Evolutionary conservation across 345 rosid genomes (phyloP).

Genomic region (Salix caprea): DNA sequence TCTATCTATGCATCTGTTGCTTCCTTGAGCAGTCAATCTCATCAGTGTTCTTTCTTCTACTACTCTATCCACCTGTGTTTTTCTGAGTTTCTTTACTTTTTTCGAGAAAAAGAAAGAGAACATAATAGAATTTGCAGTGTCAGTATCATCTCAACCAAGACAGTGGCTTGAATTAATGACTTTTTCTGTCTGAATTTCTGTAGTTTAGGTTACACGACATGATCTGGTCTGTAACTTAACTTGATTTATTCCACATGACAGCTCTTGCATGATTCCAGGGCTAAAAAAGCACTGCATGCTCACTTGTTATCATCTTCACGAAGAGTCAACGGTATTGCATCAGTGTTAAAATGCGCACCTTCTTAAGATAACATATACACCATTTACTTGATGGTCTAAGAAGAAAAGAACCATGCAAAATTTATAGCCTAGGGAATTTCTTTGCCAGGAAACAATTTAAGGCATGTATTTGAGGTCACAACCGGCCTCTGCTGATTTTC

Average conservation of each 20-base stretch:
- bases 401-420: neutral
- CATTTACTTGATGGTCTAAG: too few relatives aligned
- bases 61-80: too few relatives aligned
- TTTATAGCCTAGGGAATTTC: too few relatives aligned
- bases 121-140: neutral
- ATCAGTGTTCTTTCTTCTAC: neutral
- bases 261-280: too few relatives aligned
- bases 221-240: neutral
- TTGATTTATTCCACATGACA: neutral
- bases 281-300: neutral
- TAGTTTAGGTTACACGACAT: neutral
- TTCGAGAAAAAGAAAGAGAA: neutral
- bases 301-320: neutral
- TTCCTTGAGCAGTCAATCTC: neutral
- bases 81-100: neutral
- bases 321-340: neutral
- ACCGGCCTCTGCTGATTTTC: too few relatives aligned
- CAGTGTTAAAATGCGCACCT: neutral
- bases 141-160: neutral
- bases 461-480: too few relatives aligned
- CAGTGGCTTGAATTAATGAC: neutral
- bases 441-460: too few relatives aligned
- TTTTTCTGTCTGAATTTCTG: neutral
- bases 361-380: neutral
- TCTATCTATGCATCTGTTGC: neutral